Evolutionary conservation across 1,284 basidiomycete genomes (phyloP).

Genomic region (Butyriboletus appendiculatus): DNA sequence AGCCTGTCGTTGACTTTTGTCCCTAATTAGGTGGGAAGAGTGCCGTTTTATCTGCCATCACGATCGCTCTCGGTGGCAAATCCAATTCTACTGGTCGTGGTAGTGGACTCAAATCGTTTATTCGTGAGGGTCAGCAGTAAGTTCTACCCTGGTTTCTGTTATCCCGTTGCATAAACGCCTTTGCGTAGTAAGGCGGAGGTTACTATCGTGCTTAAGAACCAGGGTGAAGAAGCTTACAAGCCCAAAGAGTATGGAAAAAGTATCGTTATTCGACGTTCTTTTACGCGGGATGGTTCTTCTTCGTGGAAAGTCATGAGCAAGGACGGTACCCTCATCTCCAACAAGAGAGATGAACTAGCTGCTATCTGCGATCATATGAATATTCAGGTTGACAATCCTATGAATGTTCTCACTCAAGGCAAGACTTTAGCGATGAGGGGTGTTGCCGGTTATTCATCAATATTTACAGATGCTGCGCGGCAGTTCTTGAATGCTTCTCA

Average conservation of each 20-base stretch:
- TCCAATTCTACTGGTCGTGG: slow-evolving; percentile 88
- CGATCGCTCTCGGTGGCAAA: slow-evolving; percentile 93
- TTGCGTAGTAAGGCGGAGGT: slow-evolving; percentile 57
- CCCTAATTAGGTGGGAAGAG: slow-evolving; percentile 82
- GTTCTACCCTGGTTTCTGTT: slow-evolving; percentile 21
- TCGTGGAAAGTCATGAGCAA: slow-evolving; percentile 85
- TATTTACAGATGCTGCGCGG: slow-evolving; percentile 42
- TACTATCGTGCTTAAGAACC: slow-evolving; percentile 81
- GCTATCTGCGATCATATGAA: slow-evolving; percentile 93
- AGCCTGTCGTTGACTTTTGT: not conserved
- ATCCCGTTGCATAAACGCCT: not conserved
- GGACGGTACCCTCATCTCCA: slow-evolving; percentile 68
- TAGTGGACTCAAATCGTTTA: slow-evolving; percentile 84
- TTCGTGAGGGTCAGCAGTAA: slow-evolving; percentile 83
- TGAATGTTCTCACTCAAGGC: slow-evolving; percentile 94
- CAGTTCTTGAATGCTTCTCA: slow-evolving; percentile 88
- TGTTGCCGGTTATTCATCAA: not conserved
- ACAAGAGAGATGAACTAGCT: slow-evolving; percentile 84
- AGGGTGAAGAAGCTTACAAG: slow-evolving; percentile 87
- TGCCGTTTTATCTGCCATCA: slow-evolving; percentile 92
- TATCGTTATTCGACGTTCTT: slow-evolving; percentile 84
- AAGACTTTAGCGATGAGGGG: slow-evolving; percentile 7
- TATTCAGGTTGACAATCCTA: slow-evolving; percentile 96
- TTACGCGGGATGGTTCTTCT: slow-evolving; percentile 74
- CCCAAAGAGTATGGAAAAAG: slow-evolving; percentile 81